Base-by-base conservation (phyloP, 2,329 filamentous ascomycete species). In the Exserohilum rostratum region DNA sequence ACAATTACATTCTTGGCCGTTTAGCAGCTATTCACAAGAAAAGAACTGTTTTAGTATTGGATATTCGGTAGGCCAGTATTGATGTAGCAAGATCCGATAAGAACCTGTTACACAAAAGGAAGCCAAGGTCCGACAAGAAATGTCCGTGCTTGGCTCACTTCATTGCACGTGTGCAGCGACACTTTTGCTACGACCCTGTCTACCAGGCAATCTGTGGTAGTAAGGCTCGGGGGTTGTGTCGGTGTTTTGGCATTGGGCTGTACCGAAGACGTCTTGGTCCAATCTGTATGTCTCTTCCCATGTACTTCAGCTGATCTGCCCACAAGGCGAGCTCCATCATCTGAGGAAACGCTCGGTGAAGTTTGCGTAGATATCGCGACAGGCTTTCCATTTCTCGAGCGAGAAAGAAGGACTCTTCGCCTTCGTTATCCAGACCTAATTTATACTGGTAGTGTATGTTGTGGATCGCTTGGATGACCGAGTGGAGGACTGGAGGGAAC, bases 361-460 rank as follows among this genome's bases (percentile, higher is more conserved):
- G 13, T 27, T 25, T 20, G 6, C 43, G 39, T n/a, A 62, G 22
- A 12, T 38, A 11, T 29, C 40, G 49, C 2, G 60, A 54, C 7
- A 63, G 31, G n/a, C 50, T 44, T 5, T 56, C 50, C 11, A 65
- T 30, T 22, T 63, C 60, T 10, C 58, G 53, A 10, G 58, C 44
- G 5, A 65, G 40, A 11, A 44, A 31, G 31, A 48, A 61, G 3
- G 53, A 31, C 2, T 56, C 53, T 5, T 53, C 44, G 2, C 57
- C 50, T 13, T 50, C 37, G 10, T 34, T 25, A 25, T 61, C 54
- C 29, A 57, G 50, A 3, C 62, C 60, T 5, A 42, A 15, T 42
- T 33, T 33, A 27, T 54, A 65, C 38, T 61, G 53, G n/a, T 46
- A n/a, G 38, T 63, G 60, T 40, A 61, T 58, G 17, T 22, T 20